Conservation (phyloP, 345 rosid genomes). For the Angophora floribunda region DNA sequence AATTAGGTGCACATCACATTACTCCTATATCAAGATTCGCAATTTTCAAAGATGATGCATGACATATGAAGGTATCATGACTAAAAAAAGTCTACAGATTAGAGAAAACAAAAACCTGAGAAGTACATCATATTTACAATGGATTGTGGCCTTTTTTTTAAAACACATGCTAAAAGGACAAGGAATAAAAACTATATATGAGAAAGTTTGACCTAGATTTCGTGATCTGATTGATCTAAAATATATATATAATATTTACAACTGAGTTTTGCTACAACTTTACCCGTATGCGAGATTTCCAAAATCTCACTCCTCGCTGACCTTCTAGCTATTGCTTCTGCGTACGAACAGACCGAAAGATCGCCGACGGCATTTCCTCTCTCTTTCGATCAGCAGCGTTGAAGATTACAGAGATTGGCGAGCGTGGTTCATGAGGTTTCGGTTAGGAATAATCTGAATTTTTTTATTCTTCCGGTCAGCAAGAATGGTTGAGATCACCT, state of each 20-base stretch:
- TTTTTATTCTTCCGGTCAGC: not conserved
- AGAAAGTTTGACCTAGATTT: no score
- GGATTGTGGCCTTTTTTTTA: not conserved
- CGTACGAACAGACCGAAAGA: not conserved
- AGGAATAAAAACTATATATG: no score
- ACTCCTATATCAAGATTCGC: not conserved
- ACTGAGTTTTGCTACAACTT: not conserved
- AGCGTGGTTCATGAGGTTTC: not conserved
- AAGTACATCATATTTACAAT: not conserved
- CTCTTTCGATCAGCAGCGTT: not conserved
- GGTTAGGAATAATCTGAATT: not conserved
- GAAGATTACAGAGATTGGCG: not conserved
- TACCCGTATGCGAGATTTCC: not conserved
- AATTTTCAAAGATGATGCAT: not conserved
- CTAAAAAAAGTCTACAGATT: not conserved
- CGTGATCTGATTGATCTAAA: no score
- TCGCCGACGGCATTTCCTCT: not conserved
- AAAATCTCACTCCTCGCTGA: not conserved
- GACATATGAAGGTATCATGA: not conserved
- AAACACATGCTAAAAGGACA: no score
- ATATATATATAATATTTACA: no score
- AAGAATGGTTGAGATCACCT: no score
- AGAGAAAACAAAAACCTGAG: not conserved
- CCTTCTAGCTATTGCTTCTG: not conserved
- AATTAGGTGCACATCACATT: not conserved